Percentiles rank a stretch among this genome's conserved stretches.
Conservation (phyloP, 1,284 basidiomycete species). For the Heliocybe sulcata region DNA sequence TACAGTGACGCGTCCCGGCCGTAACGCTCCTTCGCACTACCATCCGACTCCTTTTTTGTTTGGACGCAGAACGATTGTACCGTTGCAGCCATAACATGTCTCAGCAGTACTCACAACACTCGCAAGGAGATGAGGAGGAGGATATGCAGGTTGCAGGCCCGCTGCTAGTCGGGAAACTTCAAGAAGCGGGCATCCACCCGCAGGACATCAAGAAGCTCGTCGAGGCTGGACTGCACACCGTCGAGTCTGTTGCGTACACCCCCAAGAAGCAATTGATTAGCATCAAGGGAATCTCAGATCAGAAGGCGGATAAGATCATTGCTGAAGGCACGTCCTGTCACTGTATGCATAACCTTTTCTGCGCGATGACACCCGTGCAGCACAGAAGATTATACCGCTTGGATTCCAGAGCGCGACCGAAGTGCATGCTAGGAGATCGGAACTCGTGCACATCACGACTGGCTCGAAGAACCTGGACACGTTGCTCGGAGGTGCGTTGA, state of each 20-base stretch:
- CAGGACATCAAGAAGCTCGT: conserved; percentile 95
- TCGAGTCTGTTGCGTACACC: conserved; percentile 96
- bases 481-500: conserved; percentile 76
- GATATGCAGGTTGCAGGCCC: conserved; percentile 67
- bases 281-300: conserved; percentile 97
- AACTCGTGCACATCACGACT: conserved; percentile 95
- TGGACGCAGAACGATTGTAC: too few species aligned
- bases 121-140: conserved; percentile 44
- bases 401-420: conserved; percentile 99
- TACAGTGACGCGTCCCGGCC: too few species aligned
- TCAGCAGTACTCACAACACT: conserved; percentile 39
- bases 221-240: conserved; percentile 91
- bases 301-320: conserved; percentile 97
- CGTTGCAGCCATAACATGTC: conserved; percentile 22
- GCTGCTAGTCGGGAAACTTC: conserved; percentile 76
- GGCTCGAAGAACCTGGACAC: conserved; percentile 96
- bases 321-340: conserved; percentile 64
- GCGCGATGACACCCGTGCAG: conserved; percentile 33
- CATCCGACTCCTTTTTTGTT: too few species aligned
- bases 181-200: conserved; percentile 85
- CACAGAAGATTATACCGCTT: conserved; percentile 93
- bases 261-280: conserved; percentile 90
- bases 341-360: not conserved
- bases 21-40: too few species aligned
- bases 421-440: conserved; percentile 91